These are phyloP conservation scores for Malassezia nana DNA, from an alignment of 1,284 basidiomycete species.

Conservation along the genomic window DNA sequence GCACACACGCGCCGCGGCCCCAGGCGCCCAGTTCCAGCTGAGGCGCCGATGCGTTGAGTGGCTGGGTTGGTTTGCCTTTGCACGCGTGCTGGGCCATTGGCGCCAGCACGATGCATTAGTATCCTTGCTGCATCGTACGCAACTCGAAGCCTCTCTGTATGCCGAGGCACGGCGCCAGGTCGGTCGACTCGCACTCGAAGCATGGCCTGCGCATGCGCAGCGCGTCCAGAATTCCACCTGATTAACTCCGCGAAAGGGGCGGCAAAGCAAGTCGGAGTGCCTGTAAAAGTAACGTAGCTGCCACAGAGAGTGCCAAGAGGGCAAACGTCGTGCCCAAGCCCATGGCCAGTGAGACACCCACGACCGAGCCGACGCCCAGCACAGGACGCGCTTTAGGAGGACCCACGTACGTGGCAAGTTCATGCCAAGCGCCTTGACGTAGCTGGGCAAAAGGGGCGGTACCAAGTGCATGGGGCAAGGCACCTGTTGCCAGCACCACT, in stretches of 20 bases:
- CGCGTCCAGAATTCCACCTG: neutral
- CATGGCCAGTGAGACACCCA: neutral
- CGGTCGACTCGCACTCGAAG: neutral
- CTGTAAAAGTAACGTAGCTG: neutral
- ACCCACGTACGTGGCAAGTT: neutral
- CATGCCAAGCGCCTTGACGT: neutral
- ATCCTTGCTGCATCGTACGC: neutral
- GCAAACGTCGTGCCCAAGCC: neutral
- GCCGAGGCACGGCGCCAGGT: neutral
- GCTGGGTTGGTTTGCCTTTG: constrained; percentile 26
- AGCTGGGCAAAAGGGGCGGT: neutral
- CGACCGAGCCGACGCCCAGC: neutral
- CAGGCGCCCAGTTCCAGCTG: constrained; percentile 15
- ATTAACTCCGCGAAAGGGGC: neutral
- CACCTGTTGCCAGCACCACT: neutral
- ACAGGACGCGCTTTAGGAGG: neutral
- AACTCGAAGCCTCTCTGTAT: neutral
- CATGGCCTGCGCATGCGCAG: neutral
- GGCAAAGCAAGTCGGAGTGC: neutral
- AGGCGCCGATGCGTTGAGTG: constrained; percentile 22
- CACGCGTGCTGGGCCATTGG: neutral
- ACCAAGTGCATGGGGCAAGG: neutral
- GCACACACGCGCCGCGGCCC: constrained; percentile 7
- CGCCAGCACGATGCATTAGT: neutral
- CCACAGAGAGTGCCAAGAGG: neutral